Percentiles rank a stretch among this genome's conserved stretches.
These are phyloP conservation scores for Epithemia pelagica DNA, from an alignment of 108 stramenopile genomes.

Conservation along the genomic window DNA sequence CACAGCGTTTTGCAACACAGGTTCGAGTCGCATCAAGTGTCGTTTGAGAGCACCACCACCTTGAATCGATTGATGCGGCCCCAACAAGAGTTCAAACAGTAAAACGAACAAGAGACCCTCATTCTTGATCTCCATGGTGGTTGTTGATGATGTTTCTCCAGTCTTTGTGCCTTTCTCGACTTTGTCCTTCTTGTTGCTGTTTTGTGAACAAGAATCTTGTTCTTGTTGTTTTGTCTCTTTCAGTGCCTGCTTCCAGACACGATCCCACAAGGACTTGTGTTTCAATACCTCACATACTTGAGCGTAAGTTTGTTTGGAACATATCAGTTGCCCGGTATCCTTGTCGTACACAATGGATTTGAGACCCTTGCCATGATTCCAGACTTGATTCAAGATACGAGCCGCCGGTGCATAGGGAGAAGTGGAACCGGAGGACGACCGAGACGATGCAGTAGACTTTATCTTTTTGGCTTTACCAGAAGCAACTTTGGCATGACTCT, in stretches of 20 bases:
- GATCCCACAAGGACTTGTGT: conserved; percentile 25
- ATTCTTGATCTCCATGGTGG: conserved; percentile 28
- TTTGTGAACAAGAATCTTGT: neutral
- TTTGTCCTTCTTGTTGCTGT: conserved; percentile 11
- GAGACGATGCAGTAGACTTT: neutral
- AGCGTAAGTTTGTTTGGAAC: conserved; percentile 50
- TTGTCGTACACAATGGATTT: conserved; percentile 52
- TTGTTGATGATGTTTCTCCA: no score
- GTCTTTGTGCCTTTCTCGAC: conserved; percentile 29
- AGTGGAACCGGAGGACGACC: conserved; percentile 12
- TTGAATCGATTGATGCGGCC: conserved; percentile 68
- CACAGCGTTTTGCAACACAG: conserved; percentile 6
- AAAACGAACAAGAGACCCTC: conserved; percentile 70
- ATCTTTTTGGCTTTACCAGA: neutral
- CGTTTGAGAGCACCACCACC: conserved; percentile 84
- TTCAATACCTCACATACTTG: conserved; percentile 43
- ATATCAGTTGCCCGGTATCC: conserved; percentile 33
- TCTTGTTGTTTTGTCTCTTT: neutral
- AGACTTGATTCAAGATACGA: conserved; percentile 32
- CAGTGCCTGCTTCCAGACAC: conserved; percentile 17
- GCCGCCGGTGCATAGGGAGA: conserved; percentile 47
- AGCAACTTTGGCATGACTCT: no score
- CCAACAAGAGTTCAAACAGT: conserved; percentile 73
- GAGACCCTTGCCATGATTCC: conserved; percentile 14
- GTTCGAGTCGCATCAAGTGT: conserved; percentile 43